These are phyloP conservation scores for Neofusicoccum sp. DNA, from an alignment of 2,329 filamentous ascomycete genomes.

Conservation along the genomic window DNA sequence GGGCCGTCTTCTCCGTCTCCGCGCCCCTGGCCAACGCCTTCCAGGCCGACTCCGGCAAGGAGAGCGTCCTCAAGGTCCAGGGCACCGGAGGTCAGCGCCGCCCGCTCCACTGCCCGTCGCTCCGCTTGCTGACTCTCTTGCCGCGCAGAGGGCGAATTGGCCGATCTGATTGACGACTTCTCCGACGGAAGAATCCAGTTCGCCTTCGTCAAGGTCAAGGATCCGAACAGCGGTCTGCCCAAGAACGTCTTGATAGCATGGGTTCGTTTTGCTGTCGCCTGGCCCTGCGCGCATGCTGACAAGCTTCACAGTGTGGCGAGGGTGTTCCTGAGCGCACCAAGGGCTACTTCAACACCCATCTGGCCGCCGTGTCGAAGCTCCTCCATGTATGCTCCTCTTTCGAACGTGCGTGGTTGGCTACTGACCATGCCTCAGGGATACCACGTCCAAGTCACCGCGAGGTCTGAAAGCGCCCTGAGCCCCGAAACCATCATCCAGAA, in stretches of 20 bases:
- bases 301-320: conserved; percentile 72
- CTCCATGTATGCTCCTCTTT: conserved; percentile 64
- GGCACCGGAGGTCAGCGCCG: conserved; percentile 71
- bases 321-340: conserved; percentile 98
- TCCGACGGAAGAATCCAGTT: conserved; percentile 97
- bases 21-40: conserved; percentile 92
- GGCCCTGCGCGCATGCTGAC: background rate
- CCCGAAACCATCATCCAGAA: conserved; percentile 89
- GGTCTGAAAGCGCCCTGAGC: conserved; percentile 85
- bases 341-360: conserved; percentile 96
- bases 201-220: conserved; percentile 94
- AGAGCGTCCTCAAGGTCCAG: conserved; percentile 94
- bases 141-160: conserved; percentile 78
- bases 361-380: conserved; percentile 85
- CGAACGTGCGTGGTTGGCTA: background rate
- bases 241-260: conserved; percentile 94
- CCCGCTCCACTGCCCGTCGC: background rate
- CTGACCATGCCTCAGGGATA: conserved; percentile 64
- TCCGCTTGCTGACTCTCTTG: conserved; percentile 29
- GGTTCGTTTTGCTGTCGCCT: conserved; percentile 48
- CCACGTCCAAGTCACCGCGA: conserved; percentile 95
- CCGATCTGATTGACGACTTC: conserved; percentile 91
- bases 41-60: conserved; percentile 80
- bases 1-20: conserved; percentile 92
- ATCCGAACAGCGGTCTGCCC: conserved; percentile 84